Conservation (phyloP, 805 yeast genomes). For the Candida montana region DNA sequence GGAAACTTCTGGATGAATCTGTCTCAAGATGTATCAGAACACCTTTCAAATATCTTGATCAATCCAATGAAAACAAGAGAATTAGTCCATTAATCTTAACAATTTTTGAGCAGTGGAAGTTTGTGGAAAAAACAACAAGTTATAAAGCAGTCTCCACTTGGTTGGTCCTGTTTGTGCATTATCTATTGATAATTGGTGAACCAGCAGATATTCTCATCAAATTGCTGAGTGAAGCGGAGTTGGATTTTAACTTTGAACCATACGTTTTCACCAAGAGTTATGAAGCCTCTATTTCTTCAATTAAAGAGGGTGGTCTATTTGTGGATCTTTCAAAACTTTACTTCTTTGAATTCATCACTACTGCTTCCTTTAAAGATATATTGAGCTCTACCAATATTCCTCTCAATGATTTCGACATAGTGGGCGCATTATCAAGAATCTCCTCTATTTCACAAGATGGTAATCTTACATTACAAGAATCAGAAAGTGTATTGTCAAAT, state of each 20-base stretch:
- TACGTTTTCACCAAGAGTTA: slow-evolving; percentile 15
- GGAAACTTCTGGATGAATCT: slow-evolving; percentile 70
- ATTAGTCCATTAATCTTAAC: slow-evolving; percentile 56
- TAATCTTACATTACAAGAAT: slow-evolving; percentile 15
- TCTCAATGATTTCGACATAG: slow-evolving; percentile 41
- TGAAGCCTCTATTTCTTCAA: slow-evolving; percentile 10
- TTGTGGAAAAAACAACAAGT: slow-evolving; percentile 32
- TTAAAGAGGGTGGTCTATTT: slow-evolving; percentile 16
- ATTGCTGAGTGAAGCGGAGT: slow-evolving; percentile 10
- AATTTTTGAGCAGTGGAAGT: slow-evolving; percentile 65
- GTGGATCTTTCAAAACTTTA: slow-evolving; percentile 19
- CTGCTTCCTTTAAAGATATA: slow-evolving; percentile 27
- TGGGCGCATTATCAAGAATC: slow-evolving; percentile 39
- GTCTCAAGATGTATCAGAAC: slow-evolving; percentile 62
- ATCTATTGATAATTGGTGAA: slow-evolving; percentile 56
- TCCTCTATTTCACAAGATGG: slow-evolving; percentile 26
- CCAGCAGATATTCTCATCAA: slow-evolving; percentile 24
- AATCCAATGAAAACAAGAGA: slow-evolving; percentile 28
- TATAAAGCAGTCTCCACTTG: slow-evolving; percentile 35
- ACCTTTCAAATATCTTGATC: slow-evolving; percentile 83
- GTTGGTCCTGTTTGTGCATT: slow-evolving; percentile 45
- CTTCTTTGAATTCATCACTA: slow-evolving; percentile 32
- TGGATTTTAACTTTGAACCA: slow-evolving; percentile 19
- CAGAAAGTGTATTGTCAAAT: slow-evolving; percentile 28
- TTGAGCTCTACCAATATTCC: slow-evolving; percentile 32